Conservation (phyloP, 2,329 filamentous ascomycete species). For the Diplodia corticola region DNA sequence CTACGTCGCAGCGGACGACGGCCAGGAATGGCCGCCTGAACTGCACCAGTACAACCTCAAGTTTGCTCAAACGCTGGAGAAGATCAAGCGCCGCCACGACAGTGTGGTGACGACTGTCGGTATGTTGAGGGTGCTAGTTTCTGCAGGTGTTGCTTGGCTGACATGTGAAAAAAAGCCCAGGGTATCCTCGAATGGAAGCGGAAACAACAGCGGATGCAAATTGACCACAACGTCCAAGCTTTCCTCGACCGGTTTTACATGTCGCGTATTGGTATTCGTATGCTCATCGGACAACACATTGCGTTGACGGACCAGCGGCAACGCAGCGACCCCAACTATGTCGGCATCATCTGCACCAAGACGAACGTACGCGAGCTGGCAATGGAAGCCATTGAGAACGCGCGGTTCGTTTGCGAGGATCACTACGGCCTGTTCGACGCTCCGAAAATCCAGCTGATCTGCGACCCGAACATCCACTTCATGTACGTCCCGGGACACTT, state of each 20-base stretch:
- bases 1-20: constrained; percentile 89
- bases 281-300: constrained; percentile 98
- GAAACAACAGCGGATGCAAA: constrained; percentile 93
- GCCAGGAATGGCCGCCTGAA: constrained; percentile 87
- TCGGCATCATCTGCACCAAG: constrained; percentile 98
- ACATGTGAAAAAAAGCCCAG: constrained; percentile 59
- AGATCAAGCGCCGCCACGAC: constrained; percentile 94
- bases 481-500: constrained; percentile 99
- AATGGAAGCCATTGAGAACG: constrained; percentile 96
- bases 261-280: constrained; percentile 97
- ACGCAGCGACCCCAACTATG: constrained; percentile 86
- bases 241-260: constrained; percentile 99
- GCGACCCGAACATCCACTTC: constrained; percentile 90
- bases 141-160: background rate
- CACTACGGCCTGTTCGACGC: constrained; percentile 97
- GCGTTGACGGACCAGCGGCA: constrained; percentile 92
- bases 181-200: constrained; percentile 98
- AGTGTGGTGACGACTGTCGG: constrained; percentile 92
- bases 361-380: constrained; percentile 95
- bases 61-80: constrained; percentile 84
- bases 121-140: constrained; percentile 26
- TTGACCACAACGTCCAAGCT: constrained; percentile 93
- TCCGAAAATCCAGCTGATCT: constrained; percentile 94
- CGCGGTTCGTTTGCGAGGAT: constrained; percentile 97
- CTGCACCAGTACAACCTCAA: constrained; percentile 90